Conservation (phyloP, 495 filamentous ascomycete genomes). For the Penicillium turbatum region DNA sequence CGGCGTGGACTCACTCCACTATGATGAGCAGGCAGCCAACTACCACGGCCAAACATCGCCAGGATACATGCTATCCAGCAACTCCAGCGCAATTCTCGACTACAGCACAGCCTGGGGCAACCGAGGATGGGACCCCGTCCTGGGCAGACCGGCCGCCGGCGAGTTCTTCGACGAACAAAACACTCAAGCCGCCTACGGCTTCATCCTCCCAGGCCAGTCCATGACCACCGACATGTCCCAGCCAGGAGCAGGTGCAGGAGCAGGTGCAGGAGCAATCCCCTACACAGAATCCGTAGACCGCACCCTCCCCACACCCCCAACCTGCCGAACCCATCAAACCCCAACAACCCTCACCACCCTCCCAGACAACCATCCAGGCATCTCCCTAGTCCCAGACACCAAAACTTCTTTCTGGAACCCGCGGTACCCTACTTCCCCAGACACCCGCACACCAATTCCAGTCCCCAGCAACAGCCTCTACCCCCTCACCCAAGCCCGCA, state of each 20-base stretch:
- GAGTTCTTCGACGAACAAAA: constrained; percentile 27
- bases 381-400: constrained; percentile 12
- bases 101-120: constrained; percentile 28
- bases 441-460: constrained; percentile 2
- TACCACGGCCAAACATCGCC: constrained; percentile 26
- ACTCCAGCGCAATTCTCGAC: constrained; percentile 23
- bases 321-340: constrained; percentile 17
- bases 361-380: constrained; percentile 14
- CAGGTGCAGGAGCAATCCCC: constrained; percentile 18
- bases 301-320: constrained; percentile 36
- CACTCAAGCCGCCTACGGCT: constrained; percentile 28
- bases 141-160: constrained; percentile 19
- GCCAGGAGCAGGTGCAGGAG: constrained; percentile 17
- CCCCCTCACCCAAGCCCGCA: constrained; percentile 14
- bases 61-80: constrained; percentile 29
- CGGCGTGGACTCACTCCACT: constrained; percentile 24
- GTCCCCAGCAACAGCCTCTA: constrained; percentile 17
- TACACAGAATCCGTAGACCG: constrained; percentile 29
- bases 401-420: constrained; percentile 18
- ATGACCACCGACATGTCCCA: constrained; percentile 21
- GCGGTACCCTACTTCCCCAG: constrained; percentile 1
- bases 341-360: constrained; percentile 6
- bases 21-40: constrained; percentile 26
- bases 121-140: constrained; percentile 24
- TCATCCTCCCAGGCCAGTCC: constrained; percentile 27